Conservation (phyloP, 768 basidiomycete species). For the Udeniomyces megalosporus region DNA sequence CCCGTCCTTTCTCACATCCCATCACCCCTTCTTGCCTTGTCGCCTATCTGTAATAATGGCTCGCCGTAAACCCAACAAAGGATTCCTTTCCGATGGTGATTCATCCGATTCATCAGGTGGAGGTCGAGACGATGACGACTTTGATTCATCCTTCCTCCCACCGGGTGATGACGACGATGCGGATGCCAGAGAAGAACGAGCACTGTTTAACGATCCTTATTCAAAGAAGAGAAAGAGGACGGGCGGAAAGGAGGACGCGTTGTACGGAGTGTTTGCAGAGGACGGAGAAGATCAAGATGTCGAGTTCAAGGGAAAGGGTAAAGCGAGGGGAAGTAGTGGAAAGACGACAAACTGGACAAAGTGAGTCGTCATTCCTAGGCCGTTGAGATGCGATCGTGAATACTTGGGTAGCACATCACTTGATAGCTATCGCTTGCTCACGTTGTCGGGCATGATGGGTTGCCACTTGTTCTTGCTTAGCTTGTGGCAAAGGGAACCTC, state of each 20-base stretch:
- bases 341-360: constrained; percentile 6
- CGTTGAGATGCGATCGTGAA: too few relatives aligned
- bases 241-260: constrained; percentile 49
- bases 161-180: not conserved
- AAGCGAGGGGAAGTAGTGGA: not conserved
- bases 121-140: constrained; percentile 2
- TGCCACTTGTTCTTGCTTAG: too few relatives aligned
- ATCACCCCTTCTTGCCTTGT: not conserved
- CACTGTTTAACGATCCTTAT: not conserved
- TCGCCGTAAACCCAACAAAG: constrained; percentile 13
- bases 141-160: not conserved
- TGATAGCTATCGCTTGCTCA: too few relatives aligned
- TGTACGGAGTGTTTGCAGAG: constrained; percentile 61
- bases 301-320: not conserved
- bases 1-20: not conserved
- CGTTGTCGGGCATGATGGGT: too few relatives aligned
- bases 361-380: not conserved
- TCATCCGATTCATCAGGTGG: constrained; percentile 1
- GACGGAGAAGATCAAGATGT: constrained; percentile 45
- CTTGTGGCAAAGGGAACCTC: too few relatives aligned
- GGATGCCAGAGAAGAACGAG: not conserved
- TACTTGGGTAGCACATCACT: too few relatives aligned
- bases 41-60: not conserved
- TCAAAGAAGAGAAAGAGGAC: constrained; percentile 43
- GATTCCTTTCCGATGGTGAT: constrained; percentile 13